phyloP scores from a whole-genome alignment of 2,329 filamentous ascomycete genomes.

The Claviceps capensis region DNA sequence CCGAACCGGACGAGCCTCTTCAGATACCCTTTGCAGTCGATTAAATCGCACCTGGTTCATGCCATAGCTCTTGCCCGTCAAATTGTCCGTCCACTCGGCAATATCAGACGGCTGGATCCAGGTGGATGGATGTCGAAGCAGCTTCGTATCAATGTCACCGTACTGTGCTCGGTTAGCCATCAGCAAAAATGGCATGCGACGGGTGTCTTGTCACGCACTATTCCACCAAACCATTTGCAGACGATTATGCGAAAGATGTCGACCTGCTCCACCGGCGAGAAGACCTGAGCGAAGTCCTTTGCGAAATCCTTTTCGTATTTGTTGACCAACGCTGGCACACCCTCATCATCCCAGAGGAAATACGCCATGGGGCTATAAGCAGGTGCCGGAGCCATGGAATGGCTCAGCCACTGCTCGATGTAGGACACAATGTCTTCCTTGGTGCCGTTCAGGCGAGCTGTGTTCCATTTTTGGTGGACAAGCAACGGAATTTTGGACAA shows the following conservation, averaged over 20 bases:
- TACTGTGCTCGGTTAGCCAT: background rate
- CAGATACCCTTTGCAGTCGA: background rate
- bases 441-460: slow-evolving; percentile 1
- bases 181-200: background rate
- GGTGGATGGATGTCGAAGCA: slow-evolving; percentile 1
- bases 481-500: background rate
- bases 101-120: slow-evolving; percentile 1
- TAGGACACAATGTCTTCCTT: background rate
- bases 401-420: background rate
- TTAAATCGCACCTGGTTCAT: background rate
- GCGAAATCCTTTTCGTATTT: slow-evolving; percentile 1
- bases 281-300: background rate
- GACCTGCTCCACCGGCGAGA: slow-evolving; percentile 2
- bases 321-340: slow-evolving; percentile 1
- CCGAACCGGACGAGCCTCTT: background rate
- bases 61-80: slow-evolving; percentile 1
- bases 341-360: slow-evolving; percentile 4
- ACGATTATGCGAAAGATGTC: slow-evolving; percentile 3
- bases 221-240: slow-evolving; percentile 4
- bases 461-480: slow-evolving; percentile 4
- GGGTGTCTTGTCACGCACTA: background rate
- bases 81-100: background rate
- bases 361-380: slow-evolving; percentile 1
- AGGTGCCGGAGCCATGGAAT: background rate
- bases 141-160: slow-evolving; percentile 3